These are phyloP conservation scores for Exserohilum rostratum DNA, from an alignment of 2,329 filamentous ascomycete genomes.

Conservation along the genomic window DNA sequence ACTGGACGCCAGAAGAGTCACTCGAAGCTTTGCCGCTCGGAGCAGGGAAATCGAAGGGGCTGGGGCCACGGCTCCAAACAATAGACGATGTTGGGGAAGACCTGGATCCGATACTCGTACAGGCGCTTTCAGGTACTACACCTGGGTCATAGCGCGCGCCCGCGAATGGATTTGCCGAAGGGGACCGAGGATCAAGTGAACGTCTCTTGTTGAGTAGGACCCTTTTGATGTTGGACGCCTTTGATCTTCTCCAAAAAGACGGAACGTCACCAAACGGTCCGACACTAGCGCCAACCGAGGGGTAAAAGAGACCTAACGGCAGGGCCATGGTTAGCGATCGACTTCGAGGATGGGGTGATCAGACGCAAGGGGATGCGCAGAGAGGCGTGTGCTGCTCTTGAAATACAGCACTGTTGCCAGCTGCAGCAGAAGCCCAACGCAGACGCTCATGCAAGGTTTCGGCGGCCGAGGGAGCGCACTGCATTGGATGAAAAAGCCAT, in stretches of 20 bases:
- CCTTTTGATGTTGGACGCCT: constrained; percentile 37
- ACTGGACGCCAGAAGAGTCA: constrained; percentile 40
- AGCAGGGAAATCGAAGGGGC: constrained; percentile 35
- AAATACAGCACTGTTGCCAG: constrained; percentile 36
- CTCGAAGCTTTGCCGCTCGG: constrained; percentile 38
- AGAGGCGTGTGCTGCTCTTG: constrained; percentile 41
- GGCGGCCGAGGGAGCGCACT: constrained; percentile 31
- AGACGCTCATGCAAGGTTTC: constrained; percentile 41
- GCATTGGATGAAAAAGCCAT: constrained; percentile 35
- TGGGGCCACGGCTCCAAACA: constrained; percentile 37
- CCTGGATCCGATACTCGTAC: constrained; percentile 43
- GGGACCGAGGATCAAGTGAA: constrained; percentile 40
- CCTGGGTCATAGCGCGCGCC: constrained; percentile 50
- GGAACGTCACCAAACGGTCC: constrained; percentile 40
- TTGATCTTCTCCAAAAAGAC: constrained; percentile 44
- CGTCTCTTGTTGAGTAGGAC: constrained; percentile 34
- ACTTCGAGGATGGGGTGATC: constrained; percentile 21
- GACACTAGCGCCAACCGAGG: constrained; percentile 44
- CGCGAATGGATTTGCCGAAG: constrained; percentile 44
- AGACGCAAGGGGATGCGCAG: constrained; percentile 31
- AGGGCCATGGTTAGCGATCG: constrained; percentile 48
- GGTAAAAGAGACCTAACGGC: constrained; percentile 48
- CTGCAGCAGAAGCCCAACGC: constrained; percentile 38
- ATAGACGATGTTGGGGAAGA: constrained; percentile 42
- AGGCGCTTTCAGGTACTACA: constrained; percentile 46